A percentile compares a stretch with the other conserved stretches of the same genome.
These are phyloP conservation scores for Cadophora luteo-olivacea DNA, from an alignment of 2,329 filamentous ascomycete species.

Conservation along the genomic window DNA sequence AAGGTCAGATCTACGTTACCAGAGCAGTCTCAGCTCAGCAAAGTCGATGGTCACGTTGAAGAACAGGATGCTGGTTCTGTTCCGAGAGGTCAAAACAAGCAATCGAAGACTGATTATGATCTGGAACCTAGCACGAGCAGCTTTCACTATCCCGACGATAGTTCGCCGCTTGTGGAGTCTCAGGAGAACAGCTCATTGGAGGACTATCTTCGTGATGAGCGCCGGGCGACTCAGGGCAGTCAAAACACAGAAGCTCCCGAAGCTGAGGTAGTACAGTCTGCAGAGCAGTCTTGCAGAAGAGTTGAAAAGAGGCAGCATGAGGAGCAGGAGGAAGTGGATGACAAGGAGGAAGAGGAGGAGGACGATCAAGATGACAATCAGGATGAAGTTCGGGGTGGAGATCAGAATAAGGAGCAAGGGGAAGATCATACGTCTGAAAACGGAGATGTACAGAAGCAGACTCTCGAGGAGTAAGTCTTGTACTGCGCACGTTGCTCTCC, in stretches of 20 bases:
- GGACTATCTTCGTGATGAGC: not conserved
- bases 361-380: too few relatives aligned
- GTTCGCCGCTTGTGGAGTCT: not conserved
- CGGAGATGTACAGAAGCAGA: not conserved
- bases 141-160: slow-evolving; percentile 6
- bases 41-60: too few relatives aligned
- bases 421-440: not conserved
- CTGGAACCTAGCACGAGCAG: not conserved
- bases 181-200: slow-evolving; percentile 11
- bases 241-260: not conserved
- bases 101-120: not conserved
- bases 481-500: too few relatives aligned
- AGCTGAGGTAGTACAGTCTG: not conserved
- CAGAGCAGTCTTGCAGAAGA: not conserved
- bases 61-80: not conserved
- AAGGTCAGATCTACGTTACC: not conserved
- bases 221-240: not conserved
- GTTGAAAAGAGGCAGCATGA: too few relatives aligned
- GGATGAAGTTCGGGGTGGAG: too few relatives aligned
- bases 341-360: too few relatives aligned
- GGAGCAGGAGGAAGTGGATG: too few relatives aligned
- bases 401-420: not conserved
- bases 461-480: not conserved
- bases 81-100: not conserved
- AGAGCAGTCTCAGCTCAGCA: not conserved